Evolutionary conservation across 2,329 filamentous ascomycete species (phyloP).

Genomic region (Fusarium pseudograminearum): DNA sequence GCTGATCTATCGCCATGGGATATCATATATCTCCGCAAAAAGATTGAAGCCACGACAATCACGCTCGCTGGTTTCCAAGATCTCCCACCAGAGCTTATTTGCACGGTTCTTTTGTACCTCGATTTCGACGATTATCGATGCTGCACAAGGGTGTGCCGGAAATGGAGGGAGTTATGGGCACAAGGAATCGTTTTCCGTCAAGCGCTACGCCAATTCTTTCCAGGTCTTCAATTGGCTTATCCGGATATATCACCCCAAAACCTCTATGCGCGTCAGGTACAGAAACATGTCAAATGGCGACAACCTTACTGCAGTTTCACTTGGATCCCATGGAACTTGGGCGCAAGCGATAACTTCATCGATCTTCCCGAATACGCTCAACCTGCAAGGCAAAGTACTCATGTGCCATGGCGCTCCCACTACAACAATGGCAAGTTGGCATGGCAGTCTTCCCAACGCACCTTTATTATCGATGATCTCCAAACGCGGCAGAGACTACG

Average conservation of each 20-base stretch:
- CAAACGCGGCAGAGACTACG: slow-evolving; percentile 31
- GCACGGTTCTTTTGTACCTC: slow-evolving; percentile 40
- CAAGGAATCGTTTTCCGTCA: slow-evolving; percentile 35
- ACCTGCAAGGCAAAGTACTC: neutral
- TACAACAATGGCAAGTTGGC: slow-evolving; percentile 46
- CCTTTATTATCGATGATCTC: slow-evolving; percentile 47
- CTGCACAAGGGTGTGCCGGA: slow-evolving; percentile 45
- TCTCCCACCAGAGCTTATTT: slow-evolving; percentile 49
- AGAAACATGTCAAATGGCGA: slow-evolving; percentile 31
- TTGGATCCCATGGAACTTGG: slow-evolving; percentile 31
- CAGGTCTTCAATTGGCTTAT: slow-evolving; percentile 43
- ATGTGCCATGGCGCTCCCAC: slow-evolving; percentile 16
- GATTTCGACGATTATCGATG: slow-evolving; percentile 43
- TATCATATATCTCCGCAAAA: slow-evolving; percentile 44
- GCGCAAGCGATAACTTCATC: slow-evolving; percentile 18
- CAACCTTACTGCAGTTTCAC: slow-evolving; percentile 3
- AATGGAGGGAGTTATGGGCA: slow-evolving; percentile 47
- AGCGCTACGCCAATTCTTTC: slow-evolving; percentile 46
- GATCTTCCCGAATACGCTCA: neutral
- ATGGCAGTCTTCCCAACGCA: slow-evolving; percentile 42
- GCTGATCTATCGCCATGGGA: slow-evolving; percentile 47
- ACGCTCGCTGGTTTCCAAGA: slow-evolving; percentile 43
- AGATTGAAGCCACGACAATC: slow-evolving; percentile 29
- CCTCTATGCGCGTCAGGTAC: slow-evolving; percentile 31
- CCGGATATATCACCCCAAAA: neutral